phyloP scores from a whole-genome alignment of 192 early-diverging fungal genomes.

The Backusella liffmaniae region DNA sequence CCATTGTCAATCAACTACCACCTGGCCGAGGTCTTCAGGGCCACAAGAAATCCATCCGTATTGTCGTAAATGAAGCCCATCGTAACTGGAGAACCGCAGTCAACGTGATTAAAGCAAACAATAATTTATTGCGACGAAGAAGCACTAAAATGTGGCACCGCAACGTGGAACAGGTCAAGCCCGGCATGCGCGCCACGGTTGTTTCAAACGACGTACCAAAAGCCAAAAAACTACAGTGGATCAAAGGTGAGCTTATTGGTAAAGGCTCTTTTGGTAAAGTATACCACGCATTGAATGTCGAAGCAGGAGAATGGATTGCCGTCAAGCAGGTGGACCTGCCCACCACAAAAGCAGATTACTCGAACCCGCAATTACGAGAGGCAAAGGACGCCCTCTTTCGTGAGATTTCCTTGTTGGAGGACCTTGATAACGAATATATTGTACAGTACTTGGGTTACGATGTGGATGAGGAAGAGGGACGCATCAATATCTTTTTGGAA shows the following conservation, averaged over 20 bases:
- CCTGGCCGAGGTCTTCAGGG: slow-evolving; percentile 12
- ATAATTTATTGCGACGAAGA: slow-evolving; percentile 36
- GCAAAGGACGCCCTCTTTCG: slow-evolving; percentile 61
- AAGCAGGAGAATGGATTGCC: slow-evolving; percentile 71
- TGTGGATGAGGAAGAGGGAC: slow-evolving; percentile 49
- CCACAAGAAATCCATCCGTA: slow-evolving; percentile 53
- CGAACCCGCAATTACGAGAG: slow-evolving; percentile 42
- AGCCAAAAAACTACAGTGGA: slow-evolving; percentile 60
- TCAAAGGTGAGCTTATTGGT: slow-evolving; percentile 78
- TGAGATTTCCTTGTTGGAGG: slow-evolving; percentile 73
- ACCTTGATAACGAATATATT: slow-evolving; percentile 87
- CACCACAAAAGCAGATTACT: slow-evolving; percentile 42
- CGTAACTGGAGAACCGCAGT: slow-evolving; percentile 24
- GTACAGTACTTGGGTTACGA: slow-evolving; percentile 87
- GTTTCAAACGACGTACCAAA: background rate
- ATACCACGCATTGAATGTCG: slow-evolving; percentile 70
- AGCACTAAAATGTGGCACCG: slow-evolving; percentile 58
- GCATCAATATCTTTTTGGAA: slow-evolving; percentile 94
- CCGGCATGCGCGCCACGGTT: slow-evolving; percentile 20
- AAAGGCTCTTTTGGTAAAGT: slow-evolving; percentile 84
- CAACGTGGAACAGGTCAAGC: slow-evolving; percentile 46
- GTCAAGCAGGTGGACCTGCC: slow-evolving; percentile 81
- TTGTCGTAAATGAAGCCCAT: slow-evolving; percentile 50
- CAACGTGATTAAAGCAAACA: slow-evolving; percentile 36
- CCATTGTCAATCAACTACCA: slow-evolving; percentile 16